A percentile compares a stretch with the other conserved stretches of the same genome.
Evolutionary conservation across 257 asterid species (phyloP).

Genomic region (Sherardia arvensis): DNA sequence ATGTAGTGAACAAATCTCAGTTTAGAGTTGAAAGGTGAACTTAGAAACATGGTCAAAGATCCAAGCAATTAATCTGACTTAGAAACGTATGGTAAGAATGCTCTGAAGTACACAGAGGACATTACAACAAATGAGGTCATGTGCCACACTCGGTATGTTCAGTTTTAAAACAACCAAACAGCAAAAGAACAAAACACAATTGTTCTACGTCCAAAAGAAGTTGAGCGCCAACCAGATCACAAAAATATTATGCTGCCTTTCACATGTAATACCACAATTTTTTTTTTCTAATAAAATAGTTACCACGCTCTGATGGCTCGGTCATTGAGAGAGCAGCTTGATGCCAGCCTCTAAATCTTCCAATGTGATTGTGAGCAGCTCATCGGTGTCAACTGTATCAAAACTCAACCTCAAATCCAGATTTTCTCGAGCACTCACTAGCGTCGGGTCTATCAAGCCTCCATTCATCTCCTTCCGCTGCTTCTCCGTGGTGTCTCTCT

Average conservation of each 20-base stretch:
- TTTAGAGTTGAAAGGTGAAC: too few species aligned
- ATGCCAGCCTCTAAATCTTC: constrained; percentile 76
- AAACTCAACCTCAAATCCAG: constrained; percentile 69
- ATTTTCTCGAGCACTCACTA: constrained; percentile 71
- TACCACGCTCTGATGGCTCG: neutral
- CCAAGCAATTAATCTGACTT: too few species aligned
- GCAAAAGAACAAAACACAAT: neutral
- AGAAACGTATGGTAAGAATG: too few species aligned
- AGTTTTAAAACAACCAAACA: neutral
- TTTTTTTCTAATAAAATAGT: neutral
- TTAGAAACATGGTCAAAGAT: too few species aligned
- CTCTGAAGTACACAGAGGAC: too few species aligned
- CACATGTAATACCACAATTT: too few species aligned
- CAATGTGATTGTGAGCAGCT: constrained; percentile 54
- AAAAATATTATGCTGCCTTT: too few species aligned
- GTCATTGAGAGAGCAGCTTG: constrained; percentile 39
- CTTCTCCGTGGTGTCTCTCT: constrained; percentile 46
- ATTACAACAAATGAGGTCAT: neutral
- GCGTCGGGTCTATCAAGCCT: constrained; percentile 69
- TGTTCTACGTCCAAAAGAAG: neutral
- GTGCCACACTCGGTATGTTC: neutral
- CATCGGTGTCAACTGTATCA: constrained; percentile 57
- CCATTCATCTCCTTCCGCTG: constrained; percentile 93
- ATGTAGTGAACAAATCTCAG: too few species aligned
- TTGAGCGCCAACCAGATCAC: neutral